Conservation (phyloP, 257 asterid genomes). For the Solanum pennellii region DNA sequence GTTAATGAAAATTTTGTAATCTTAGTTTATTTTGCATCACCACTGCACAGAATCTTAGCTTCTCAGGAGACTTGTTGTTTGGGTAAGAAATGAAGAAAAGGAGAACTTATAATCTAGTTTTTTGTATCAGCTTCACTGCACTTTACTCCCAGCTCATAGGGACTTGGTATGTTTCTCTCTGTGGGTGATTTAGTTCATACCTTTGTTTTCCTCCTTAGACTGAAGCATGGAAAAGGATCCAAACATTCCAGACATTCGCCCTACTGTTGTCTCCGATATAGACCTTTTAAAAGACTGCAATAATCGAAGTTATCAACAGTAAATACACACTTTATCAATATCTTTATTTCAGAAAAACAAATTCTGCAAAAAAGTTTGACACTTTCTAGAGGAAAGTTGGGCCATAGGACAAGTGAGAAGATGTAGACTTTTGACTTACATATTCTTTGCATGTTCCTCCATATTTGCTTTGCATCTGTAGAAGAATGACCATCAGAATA, state of each 20-base stretch:
- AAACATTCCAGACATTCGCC: constrained; percentile 45
- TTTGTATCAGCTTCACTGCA: background rate
- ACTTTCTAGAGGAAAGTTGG: background rate
- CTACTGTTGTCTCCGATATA: constrained; percentile 61
- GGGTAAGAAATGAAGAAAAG: background rate
- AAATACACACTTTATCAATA: background rate
- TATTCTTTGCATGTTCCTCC: constrained; percentile 40
- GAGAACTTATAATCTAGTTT: background rate
- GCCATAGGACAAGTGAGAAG: background rate
- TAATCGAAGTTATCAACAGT: constrained; percentile 4
- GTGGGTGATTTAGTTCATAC: constrained; percentile 15
- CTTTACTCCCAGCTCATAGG: background rate
- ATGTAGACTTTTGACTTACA: constrained; percentile 30
- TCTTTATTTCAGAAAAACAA: background rate
- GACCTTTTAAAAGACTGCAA: constrained; percentile 62
- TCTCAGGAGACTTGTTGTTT: background rate
- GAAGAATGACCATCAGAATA: constrained; percentile 3
- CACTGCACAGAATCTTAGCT: background rate
- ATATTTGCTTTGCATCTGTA: constrained; percentile 72
- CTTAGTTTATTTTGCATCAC: background rate
- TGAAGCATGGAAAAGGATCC: constrained; percentile 53
- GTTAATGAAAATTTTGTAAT: background rate
- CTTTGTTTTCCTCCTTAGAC: constrained; percentile 47
- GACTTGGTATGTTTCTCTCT: background rate
- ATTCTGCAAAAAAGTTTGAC: background rate